Conservation (phyloP, 164 flowering plant species). For the Vitis amurensis region DNA sequence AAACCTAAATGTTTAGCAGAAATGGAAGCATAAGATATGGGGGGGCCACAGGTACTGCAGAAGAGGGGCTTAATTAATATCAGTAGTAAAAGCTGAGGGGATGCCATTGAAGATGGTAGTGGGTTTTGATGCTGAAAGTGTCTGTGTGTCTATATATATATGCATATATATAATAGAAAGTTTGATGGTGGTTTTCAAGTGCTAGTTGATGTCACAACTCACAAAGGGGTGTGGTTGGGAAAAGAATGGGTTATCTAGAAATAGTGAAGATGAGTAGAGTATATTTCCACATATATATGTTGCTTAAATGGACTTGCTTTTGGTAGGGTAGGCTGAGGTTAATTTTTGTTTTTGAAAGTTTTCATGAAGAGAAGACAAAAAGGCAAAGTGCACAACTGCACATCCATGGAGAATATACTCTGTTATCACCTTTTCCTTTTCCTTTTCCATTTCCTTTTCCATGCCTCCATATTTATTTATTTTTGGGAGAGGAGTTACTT, state of each 20-base stretch:
- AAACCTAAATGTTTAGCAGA: not conserved
- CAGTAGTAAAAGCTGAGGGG: not conserved
- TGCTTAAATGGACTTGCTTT: not conserved
- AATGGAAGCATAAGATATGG: not conserved
- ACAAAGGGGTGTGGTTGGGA: not conserved
- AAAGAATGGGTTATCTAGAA: not conserved
- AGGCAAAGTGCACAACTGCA: no score
- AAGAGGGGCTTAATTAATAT: not conserved
- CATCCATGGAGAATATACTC: no score
- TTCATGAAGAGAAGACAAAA: no score
- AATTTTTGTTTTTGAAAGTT: no score
- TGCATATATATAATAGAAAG: not conserved
- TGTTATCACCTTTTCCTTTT: no score
- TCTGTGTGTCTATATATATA: no score
- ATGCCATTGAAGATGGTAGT: not conserved
- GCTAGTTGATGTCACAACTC: not conserved
- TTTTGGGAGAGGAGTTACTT: no score
- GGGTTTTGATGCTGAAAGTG: not conserved
- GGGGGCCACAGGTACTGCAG: not conserved
- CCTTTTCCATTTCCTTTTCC: no score
- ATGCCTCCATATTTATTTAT: no score
- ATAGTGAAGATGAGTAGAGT: not conserved
- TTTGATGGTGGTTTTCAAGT: not conserved
- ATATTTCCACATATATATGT: not conserved
- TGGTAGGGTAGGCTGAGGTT: no score